phyloP scores from a whole-genome alignment of 148 eudicot species.

The Arbutus unedo region DNA sequence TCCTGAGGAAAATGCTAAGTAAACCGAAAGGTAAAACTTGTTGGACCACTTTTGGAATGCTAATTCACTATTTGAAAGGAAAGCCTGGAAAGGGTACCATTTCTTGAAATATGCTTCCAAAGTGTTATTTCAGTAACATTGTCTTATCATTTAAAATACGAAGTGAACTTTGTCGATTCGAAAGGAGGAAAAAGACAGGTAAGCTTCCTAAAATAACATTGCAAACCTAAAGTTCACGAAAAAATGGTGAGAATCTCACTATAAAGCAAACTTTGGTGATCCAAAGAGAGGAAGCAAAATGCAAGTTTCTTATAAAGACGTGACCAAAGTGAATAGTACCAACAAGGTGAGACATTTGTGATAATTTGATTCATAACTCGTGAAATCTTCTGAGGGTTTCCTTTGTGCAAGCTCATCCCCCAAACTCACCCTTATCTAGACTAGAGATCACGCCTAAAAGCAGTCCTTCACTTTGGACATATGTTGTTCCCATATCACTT shows the following conservation, averaged over 20 bases:
- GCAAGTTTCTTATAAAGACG: background rate
- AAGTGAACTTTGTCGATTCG: background rate
- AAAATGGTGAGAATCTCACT: background rate
- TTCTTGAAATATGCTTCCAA: background rate
- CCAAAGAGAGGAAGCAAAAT: background rate
- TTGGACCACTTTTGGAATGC: background rate
- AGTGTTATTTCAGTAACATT: background rate
- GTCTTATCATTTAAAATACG: background rate
- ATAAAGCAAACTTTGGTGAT: background rate
- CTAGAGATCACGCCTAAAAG: background rate
- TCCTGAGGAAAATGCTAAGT: background rate
- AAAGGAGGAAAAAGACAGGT: background rate
- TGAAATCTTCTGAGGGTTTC: background rate
- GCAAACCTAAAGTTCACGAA: background rate
- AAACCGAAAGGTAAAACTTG: background rate
- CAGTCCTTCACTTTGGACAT: background rate
- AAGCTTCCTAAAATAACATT: background rate
- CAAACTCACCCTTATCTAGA: background rate
- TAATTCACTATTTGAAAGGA: background rate
- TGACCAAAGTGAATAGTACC: background rate
- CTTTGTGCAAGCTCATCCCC: background rate
- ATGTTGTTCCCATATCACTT: background rate
- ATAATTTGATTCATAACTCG: too few relatives aligned
- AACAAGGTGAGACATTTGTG: background rate
- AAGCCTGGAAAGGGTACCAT: background rate